Evolutionary conservation across 2,329 filamentous ascomycete genomes (phyloP).

Genomic region (Nemania diffusa): DNA sequence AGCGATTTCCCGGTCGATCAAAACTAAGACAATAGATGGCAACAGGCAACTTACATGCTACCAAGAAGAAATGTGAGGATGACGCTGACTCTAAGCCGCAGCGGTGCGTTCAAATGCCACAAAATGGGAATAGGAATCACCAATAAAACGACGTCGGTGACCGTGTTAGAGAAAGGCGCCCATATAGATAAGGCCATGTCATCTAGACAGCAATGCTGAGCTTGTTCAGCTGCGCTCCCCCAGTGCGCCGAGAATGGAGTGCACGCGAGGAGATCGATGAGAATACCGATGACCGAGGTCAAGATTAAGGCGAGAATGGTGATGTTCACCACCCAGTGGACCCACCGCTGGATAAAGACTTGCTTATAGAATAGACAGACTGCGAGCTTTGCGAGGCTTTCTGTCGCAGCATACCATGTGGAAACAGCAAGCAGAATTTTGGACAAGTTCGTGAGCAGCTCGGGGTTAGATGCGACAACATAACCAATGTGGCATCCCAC

Average conservation of each 20-base stretch:
- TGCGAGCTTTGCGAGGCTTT: slow-evolving; percentile 36
- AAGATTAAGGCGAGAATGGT: slow-evolving; percentile 24
- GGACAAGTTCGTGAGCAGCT: slow-evolving; percentile 27
- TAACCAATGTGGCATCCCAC: slow-evolving; percentile 34
- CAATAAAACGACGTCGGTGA: slow-evolving; percentile 50
- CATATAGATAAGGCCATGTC: slow-evolving; percentile 46
- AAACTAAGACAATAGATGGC: neutral
- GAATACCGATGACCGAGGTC: slow-evolving; percentile 13
- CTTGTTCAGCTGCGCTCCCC: slow-evolving; percentile 29
- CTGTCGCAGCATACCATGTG: slow-evolving; percentile 36
- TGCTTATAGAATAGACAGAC: slow-evolving; percentile 38
- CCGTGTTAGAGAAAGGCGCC: slow-evolving; percentile 50
- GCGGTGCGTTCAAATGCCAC: slow-evolving; percentile 43
- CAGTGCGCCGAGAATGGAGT: slow-evolving; percentile 37
- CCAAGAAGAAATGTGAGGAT: slow-evolving; percentile 38
- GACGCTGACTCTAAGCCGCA: slow-evolving; percentile 27
- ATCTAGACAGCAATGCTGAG: slow-evolving; percentile 42
- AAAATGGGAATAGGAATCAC: slow-evolving; percentile 50
- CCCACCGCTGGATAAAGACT: slow-evolving; percentile 34
- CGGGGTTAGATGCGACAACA: slow-evolving; percentile 30
- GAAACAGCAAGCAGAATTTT: slow-evolving; percentile 40
- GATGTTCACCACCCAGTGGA: slow-evolving; percentile 32
- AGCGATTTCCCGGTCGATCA: neutral
- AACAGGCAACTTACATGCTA: slow-evolving; percentile 30
- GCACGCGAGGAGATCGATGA: slow-evolving; percentile 27